Evolutionary conservation across 805 yeast genomes (phyloP), one percentile per base, ranked within the genome.

Genomic region (Nakazawaea wickerhamii): DNA sequence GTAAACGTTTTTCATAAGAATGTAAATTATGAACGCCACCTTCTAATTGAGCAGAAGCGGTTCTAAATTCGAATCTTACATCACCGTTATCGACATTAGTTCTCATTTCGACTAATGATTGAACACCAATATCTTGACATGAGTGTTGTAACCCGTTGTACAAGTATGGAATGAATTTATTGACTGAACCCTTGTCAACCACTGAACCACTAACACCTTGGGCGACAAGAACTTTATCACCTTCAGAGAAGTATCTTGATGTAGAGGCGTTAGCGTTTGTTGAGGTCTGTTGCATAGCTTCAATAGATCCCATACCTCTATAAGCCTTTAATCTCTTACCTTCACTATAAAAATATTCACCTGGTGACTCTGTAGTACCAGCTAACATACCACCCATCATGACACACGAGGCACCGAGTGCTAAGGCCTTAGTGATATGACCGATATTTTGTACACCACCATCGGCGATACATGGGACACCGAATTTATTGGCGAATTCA

Each of bases 341-440:
- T 61, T 93, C 99, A 63, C 95, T 81, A 84, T 82, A 93, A 73
- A 86, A 93, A 75, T 90, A 93, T 59, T 86, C 90, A 70, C 99
- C 99, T 58, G 99, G 99, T 49, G 98, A 84, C 74, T 93, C 99
- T 49, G 93, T 70, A 47, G 99, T 93, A 71, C 99, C 99, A 48
- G 99, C 99, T 59, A 93, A 76, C 79, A 93, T 82, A 71, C 97
- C 95, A 63, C 99, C 99, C 99, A 93, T 93, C 99, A 93, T 93
- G 53, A 90, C 95, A 68, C 84, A 75, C 15, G 98, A 89, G 28
- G 99, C 95, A 68, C 99, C 99, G 49, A 93, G 75, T 48, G 98
- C 91, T 55, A 91, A 68, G 40, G 99, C 99, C 75, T 93, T 93
- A 57, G 91, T 83, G 64, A 93, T 87, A 75, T 93, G 99, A 55